A percentile compares a stretch with the other conserved stretches of the same genome.
These are phyloP conservation scores for Rhodotorula sp. DNA, from an alignment of 1,284 basidiomycete genomes.

Conservation along the genomic window DNA sequence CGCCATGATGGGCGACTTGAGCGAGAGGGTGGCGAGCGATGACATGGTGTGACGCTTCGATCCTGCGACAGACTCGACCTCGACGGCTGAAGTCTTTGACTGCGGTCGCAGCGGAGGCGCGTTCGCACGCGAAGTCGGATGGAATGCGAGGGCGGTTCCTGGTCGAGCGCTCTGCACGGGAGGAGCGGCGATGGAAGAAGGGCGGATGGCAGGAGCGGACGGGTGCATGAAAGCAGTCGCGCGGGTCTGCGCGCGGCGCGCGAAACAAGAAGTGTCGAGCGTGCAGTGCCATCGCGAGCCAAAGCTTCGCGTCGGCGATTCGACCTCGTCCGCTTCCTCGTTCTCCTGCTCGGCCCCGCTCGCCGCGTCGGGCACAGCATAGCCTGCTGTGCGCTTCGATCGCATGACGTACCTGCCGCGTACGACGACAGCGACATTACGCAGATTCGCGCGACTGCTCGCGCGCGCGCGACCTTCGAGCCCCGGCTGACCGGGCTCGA, in stretches of 20 bases:
- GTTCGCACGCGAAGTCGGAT: neutral
- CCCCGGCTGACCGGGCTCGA: constrained; percentile 24
- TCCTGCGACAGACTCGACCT: constrained; percentile 56
- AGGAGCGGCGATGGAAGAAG: constrained; percentile 17
- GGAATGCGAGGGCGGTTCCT: constrained; percentile 11
- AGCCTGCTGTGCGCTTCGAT: neutral
- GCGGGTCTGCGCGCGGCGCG: constrained; percentile 41
- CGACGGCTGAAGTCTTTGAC: neutral
- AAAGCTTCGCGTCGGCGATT: constrained; percentile 70
- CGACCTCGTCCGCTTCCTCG: constrained; percentile 33
- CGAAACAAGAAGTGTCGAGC: constrained; percentile 66
- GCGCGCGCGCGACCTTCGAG: neutral
- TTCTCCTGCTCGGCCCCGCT: neutral
- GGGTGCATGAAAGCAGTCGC: constrained; percentile 24
- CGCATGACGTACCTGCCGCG: constrained; percentile 62
- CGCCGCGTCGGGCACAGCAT: neutral
- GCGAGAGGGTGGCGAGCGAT: constrained; percentile 44
- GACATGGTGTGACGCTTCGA: constrained; percentile 63
- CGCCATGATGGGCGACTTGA: constrained; percentile 20
- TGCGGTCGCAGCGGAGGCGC: neutral
- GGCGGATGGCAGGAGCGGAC: neutral
- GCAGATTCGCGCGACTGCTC: constrained; percentile 51
- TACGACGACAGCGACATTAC: constrained; percentile 74
- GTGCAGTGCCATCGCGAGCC: constrained; percentile 83
- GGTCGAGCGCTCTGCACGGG: neutral